Evolutionary conservation across 805 yeast genomes (phyloP).

Genomic region (Citeromyces matritensis): DNA sequence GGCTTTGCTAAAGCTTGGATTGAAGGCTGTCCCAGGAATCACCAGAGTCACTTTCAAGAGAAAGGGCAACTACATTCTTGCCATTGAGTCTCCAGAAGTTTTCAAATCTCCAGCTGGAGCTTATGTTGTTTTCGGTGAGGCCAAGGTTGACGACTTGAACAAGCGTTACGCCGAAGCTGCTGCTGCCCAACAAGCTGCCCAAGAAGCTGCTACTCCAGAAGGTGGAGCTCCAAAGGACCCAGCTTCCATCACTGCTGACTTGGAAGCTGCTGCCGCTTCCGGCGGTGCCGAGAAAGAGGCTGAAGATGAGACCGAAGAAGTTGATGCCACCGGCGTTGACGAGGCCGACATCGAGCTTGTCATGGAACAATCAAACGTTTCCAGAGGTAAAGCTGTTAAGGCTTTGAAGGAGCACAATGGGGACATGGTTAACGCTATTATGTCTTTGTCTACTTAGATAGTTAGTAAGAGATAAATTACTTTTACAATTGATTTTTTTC

Average conservation of each 20-base stretch:
- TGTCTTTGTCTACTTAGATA: conserved; percentile 37
- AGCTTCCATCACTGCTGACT: conserved; percentile 71
- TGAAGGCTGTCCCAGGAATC: conserved; percentile 85
- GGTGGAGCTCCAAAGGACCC: conserved; percentile 41
- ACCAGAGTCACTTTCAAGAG: conserved; percentile 91
- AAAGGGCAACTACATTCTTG: conserved; percentile 82
- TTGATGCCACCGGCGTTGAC: conserved; percentile 76
- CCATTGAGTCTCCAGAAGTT: conserved; percentile 89
- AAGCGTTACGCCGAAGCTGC: conserved; percentile 76
- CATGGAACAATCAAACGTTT: conserved; percentile 80
- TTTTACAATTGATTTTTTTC: too few species aligned
- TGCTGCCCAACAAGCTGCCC: conserved; percentile 57
- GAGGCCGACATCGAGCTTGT: conserved; percentile 75
- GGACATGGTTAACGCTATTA: conserved; percentile 93
- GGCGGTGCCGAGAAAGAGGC: conserved; percentile 12
- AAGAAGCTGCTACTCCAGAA: conserved; percentile 23
- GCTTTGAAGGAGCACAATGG: conserved; percentile 81
- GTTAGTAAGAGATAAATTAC: too few species aligned
- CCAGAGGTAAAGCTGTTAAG: conserved; percentile 82
- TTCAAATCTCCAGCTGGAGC: conserved; percentile 89
- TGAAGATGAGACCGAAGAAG: conserved; percentile 47
- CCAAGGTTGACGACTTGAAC: conserved; percentile 88
- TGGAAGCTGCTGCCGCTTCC: conserved; percentile 37
- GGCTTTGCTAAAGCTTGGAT: conserved; percentile 71
- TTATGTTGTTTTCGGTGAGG: conserved; percentile 95